phyloP scores from a whole-genome alignment of 768 basidiomycete species.

The Suillus discolor region DNA sequence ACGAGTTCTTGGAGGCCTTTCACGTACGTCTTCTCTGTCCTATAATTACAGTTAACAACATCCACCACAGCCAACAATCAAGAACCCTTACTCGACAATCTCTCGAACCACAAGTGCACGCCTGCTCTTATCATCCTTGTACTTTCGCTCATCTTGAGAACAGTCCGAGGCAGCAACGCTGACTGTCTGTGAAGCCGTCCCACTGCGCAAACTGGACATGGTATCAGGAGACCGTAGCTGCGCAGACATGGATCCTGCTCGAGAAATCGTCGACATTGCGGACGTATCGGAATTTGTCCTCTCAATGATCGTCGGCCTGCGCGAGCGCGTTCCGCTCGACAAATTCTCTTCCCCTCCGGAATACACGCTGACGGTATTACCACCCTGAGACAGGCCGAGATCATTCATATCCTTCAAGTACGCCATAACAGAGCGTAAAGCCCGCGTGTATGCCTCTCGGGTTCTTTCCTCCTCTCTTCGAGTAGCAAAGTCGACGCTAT shows the following conservation, averaged over 20 bases:
- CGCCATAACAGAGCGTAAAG: slow-evolving; percentile 90
- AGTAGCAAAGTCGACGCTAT: slow-evolving; percentile 41
- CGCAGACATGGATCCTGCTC: slow-evolving; percentile 50
- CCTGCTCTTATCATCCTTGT: slow-evolving; percentile 88
- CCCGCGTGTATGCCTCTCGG: slow-evolving; percentile 73
- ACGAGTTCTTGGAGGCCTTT: slow-evolving; percentile 92
- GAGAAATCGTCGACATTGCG: slow-evolving; percentile 53
- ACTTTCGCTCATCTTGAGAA: slow-evolving; percentile 80
- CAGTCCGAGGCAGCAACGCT: slow-evolving; percentile 77
- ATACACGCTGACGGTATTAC: slow-evolving; percentile 59
- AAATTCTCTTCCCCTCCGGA: slow-evolving; percentile 51
- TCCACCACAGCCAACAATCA: slow-evolving; percentile 7
- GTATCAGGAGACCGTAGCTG: slow-evolving; percentile 70
- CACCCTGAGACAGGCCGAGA: slow-evolving; percentile 65
- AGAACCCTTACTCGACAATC: slow-evolving; percentile 77
- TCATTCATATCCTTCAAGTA: slow-evolving; percentile 97
- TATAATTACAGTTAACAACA: slow-evolving; percentile 33
- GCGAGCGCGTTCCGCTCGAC: slow-evolving; percentile 44
- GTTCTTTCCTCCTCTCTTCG: slow-evolving; percentile 73
- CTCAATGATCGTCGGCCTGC: slow-evolving; percentile 71
- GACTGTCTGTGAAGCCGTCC: slow-evolving; percentile 61
- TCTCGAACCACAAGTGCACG: slow-evolving; percentile 85
- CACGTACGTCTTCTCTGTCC: slow-evolving; percentile 95
- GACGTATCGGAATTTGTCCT: slow-evolving; percentile 26
- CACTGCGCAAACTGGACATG: slow-evolving; percentile 61